Evolutionary conservation across 2,329 filamentous ascomycete species (phyloP).

Genomic region (Stemphylium beticola): DNA sequence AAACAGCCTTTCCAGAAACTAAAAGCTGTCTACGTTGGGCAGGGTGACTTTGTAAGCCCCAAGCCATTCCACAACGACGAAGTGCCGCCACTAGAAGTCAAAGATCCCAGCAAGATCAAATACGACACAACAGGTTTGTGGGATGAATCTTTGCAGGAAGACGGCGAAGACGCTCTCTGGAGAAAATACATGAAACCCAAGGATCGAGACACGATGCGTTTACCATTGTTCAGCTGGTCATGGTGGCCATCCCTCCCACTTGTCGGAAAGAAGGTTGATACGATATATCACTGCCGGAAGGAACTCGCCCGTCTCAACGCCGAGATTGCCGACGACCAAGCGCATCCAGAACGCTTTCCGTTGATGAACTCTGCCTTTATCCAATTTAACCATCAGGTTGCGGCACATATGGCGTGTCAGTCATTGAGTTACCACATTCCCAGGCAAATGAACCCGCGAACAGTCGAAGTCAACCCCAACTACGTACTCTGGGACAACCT

Average conservation of each 20-base stretch:
- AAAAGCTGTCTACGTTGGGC: conserved; percentile 30
- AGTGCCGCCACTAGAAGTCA: conserved; percentile 42
- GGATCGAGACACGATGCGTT: conserved; percentile 82
- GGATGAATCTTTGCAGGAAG: conserved; percentile 39
- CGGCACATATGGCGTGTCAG: conserved; percentile 97
- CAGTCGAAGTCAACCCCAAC: conserved; percentile 90
- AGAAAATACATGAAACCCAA: conserved; percentile 80
- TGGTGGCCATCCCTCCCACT: conserved; percentile 83
- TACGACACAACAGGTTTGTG: conserved; percentile 42
- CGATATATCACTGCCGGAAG: conserved; percentile 87
- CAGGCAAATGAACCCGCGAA: conserved; percentile 88
- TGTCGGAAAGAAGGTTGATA: conserved; percentile 89
- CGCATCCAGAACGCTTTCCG: conserved; percentile 82
- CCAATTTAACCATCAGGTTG: conserved; percentile 97
- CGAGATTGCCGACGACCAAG: conserved; percentile 90
- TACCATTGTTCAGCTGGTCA: conserved; percentile 60
- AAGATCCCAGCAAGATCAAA: conserved; percentile 33
- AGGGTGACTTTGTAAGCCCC: conserved; percentile 51
- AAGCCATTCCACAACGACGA: conserved; percentile 51
- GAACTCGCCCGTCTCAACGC: conserved; percentile 86
- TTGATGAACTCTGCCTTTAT: conserved; percentile 97
- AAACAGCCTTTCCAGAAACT: conserved; percentile 29
- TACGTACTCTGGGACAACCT: conserved; percentile 98
- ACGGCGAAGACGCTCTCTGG: conserved; percentile 66
- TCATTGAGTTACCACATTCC: conserved; percentile 88